Base-by-base conservation (phyloP, 139 green algal species). In the Astrephomene gubernaculifera region DNA sequence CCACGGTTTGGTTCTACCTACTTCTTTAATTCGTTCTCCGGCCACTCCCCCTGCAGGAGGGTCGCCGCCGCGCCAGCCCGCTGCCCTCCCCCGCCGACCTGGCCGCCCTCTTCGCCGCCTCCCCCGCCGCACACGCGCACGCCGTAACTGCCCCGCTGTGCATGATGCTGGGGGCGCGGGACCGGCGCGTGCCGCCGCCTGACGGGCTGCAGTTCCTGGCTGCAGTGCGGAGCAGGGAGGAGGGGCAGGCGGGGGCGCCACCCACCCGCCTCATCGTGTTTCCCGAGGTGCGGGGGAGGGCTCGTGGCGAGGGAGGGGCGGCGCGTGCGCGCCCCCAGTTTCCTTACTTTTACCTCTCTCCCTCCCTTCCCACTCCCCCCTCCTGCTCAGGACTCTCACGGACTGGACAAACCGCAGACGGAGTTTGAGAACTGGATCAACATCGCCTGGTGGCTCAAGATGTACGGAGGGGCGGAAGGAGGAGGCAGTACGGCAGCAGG, bases 371-470 rank as follows among this genome's bases (percentile, higher is more conserved):
- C 17, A 4, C 35, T 49, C 3, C 39, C 22, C 19, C 29, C 4
- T 22, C 57, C n/a, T 8, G 19, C 29, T 0, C 92, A 98, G 69
- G 96, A 99, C 87, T 91, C 70, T 2, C 96, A 99, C 83, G 93
- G 92, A 0, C 89, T 99, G 74, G 94, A 97, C 90, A 94, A 92
- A 85, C 95, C 96, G 4, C 95, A 98, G 90, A 97, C 95, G 0
- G 96, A 98, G 84, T 98, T 94, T 81, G 96, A 98, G 89, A 90
- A 92, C 80, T 96, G 90, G 91, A 22, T 97, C 33, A 97, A 94
- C n/a, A 82, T 89, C 2, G 89, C 86, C 0, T 90, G 76, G 78
- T 96, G 92, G 94, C 86, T 96, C 24, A 93, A 93, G 84, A 73
- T 54, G 7, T 61, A 83, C 57, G 57, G n/a, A n/a, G n/a, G n/a